Conservation (phyloP, 2,329 filamentous ascomycete genomes). For the Seiridium unicorne region DNA sequence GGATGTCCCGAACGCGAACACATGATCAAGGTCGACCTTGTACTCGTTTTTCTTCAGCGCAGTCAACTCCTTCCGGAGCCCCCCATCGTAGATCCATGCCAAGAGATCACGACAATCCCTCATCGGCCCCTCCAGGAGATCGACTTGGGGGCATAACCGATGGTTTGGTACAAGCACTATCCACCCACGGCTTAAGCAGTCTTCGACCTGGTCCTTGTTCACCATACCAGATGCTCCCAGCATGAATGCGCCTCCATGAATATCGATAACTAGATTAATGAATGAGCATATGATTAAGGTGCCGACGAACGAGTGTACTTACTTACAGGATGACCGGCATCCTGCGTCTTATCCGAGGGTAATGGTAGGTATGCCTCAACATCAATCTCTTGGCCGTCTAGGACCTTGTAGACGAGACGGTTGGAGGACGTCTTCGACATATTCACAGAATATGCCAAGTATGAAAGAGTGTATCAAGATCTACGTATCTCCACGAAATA, state of each 20-base stretch:
- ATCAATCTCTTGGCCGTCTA: slow-evolving; percentile 25
- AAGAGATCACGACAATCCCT: slow-evolving; percentile 24
- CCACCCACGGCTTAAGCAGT: slow-evolving; percentile 35
- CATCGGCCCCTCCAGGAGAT: slow-evolving; percentile 9
- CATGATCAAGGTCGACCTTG: slow-evolving; percentile 23
- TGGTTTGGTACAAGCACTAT: slow-evolving; percentile 34
- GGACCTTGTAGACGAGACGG: slow-evolving; percentile 26
- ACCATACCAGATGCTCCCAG: slow-evolving; percentile 36
- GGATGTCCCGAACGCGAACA: slow-evolving; percentile 35
- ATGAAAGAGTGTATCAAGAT: not conserved
- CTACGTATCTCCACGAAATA: too few relatives aligned
- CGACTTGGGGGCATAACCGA: slow-evolving; percentile 10
- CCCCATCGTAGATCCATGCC: slow-evolving; percentile 30
- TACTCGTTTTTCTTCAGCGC: slow-evolving; percentile 10
- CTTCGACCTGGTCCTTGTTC: slow-evolving; percentile 33
- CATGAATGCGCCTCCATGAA: slow-evolving; percentile 43
- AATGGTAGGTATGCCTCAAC: slow-evolving; percentile 25
- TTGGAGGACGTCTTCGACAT: slow-evolving; percentile 1
- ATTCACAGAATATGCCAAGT: not conserved
- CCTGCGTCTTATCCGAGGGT: not conserved
- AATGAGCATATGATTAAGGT: not conserved
- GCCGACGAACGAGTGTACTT: not conserved
- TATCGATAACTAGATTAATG: slow-evolving; percentile 32
- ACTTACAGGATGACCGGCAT: slow-evolving; percentile 2
- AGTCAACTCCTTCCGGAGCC: slow-evolving; percentile 21